A percentile compares a stretch with the other conserved stretches of the same genome.
Conservation (phyloP, 2,329 filamentous ascomycete genomes). For the Pseudopyrenochaeta lycopersici region DNA sequence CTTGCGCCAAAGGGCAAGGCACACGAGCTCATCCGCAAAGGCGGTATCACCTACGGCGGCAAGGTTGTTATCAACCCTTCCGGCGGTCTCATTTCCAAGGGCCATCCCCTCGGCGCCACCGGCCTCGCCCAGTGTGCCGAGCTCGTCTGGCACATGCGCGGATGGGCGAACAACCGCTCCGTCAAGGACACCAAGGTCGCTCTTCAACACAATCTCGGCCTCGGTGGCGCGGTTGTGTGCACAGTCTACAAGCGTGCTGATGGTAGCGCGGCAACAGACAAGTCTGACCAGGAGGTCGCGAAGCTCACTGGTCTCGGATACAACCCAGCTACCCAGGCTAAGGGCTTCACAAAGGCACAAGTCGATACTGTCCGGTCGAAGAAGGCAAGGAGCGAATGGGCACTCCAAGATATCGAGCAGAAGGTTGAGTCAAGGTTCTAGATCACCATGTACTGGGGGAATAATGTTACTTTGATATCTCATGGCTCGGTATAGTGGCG, state of each 20-base stretch:
- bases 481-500: neutral
- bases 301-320: slow-evolving; percentile 78
- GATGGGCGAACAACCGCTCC: slow-evolving; percentile 92
- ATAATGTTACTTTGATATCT: neutral
- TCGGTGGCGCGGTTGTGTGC: slow-evolving; percentile 90
- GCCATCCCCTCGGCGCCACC: slow-evolving; percentile 91
- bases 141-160: slow-evolving; percentile 92
- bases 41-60: slow-evolving; percentile 91
- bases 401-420: slow-evolving; percentile 76
- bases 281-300: slow-evolving; percentile 72
- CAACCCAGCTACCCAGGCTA: slow-evolving; percentile 89
- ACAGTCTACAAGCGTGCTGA: slow-evolving; percentile 89
- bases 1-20: slow-evolving; percentile 81
- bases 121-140: slow-evolving; percentile 97
- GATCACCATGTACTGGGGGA: neutral
- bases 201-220: slow-evolving; percentile 90
- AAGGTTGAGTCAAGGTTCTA: slow-evolving; percentile 78
- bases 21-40: slow-evolving; percentile 85
- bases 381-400: slow-evolving; percentile 73
- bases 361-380: slow-evolving; percentile 74
- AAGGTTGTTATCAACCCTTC: slow-evolving; percentile 88
- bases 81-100: slow-evolving; percentile 94
- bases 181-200: slow-evolving; percentile 74
- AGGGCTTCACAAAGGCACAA: slow-evolving; percentile 84
- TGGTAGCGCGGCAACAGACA: slow-evolving; percentile 67